These are phyloP conservation scores for Galerina marginata DNA, from an alignment of 768 basidiomycete genomes.

Conservation along the genomic window DNA sequence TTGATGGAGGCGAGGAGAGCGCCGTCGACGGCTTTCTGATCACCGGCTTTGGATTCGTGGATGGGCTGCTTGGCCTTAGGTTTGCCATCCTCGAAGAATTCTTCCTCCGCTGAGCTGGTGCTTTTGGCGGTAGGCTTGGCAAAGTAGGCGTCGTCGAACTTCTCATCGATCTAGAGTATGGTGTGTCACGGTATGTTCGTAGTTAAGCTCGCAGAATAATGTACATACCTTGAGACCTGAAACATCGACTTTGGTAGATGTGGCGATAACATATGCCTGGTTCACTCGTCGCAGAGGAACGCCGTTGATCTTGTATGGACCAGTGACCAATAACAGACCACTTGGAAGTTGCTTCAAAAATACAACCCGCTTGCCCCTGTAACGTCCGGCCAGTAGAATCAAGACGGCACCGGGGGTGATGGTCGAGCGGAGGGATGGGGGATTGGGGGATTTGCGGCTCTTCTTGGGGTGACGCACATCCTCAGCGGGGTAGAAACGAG, in stretches of 20 bases:
- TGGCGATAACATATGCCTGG: conserved; percentile 99
- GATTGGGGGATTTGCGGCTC: conserved; percentile 85
- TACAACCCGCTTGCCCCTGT: conserved; percentile 97
- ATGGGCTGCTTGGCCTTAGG: conserved; percentile 87
- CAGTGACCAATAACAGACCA: conserved; percentile 93
- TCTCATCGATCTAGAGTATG: conserved; percentile 71
- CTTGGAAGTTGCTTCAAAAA: conserved; percentile 95
- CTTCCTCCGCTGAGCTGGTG: conserved; percentile 86
- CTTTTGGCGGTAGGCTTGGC: conserved; percentile 76
- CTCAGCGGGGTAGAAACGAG: conserved; percentile 94
- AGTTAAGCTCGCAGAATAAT: conserved; percentile 28
- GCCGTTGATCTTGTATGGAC: conserved; percentile 98
- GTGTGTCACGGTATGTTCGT: neutral
- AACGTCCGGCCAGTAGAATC: conserved; percentile 96
- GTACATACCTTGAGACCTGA: conserved; percentile 65
- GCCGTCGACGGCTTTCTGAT: conserved; percentile 90
- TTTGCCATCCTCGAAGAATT: conserved; percentile 96
- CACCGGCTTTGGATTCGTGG: conserved; percentile 84
- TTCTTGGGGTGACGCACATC: conserved; percentile 92
- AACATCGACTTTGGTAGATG: conserved; percentile 91
- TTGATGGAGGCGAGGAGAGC: conserved; percentile 83
- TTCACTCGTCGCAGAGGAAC: conserved; percentile 97
- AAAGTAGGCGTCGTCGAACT: conserved; percentile 95
- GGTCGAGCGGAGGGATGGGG: conserved; percentile 78
- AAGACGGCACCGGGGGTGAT: conserved; percentile 95